These are phyloP conservation scores for Jackrogersella multiformis DNA, from an alignment of 495 filamentous ascomycete species.

Conservation along the genomic window DNA sequence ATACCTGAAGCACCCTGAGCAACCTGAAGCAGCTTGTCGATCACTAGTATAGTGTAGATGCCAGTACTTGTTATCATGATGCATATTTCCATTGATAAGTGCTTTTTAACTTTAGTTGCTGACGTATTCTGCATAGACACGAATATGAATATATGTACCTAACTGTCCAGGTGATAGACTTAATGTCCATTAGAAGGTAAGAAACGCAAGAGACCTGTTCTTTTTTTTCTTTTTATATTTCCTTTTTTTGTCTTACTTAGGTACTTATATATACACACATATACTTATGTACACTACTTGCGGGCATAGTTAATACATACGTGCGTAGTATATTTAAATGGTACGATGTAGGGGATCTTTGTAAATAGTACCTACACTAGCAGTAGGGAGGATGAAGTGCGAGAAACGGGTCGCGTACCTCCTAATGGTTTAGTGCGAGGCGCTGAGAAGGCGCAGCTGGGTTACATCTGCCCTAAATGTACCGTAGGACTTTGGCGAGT, in stretches of 20 bases:
- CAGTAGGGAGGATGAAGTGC: not conserved
- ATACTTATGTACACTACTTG: not conserved
- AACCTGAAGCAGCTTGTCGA: slow-evolving; percentile 13
- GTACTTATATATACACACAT: not conserved
- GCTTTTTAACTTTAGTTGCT: not conserved
- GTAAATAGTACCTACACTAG: too few species aligned
- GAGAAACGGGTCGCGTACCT: slow-evolving; percentile 27
- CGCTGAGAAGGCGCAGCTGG: slow-evolving; percentile 43
- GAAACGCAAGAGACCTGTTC: not conserved
- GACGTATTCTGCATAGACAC: slow-evolving; percentile 9
- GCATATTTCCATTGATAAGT: slow-evolving; percentile 10
- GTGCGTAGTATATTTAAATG: slow-evolving; percentile 16
- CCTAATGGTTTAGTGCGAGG: slow-evolving; percentile 41
- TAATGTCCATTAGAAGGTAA: not conserved
- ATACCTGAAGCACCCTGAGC: not conserved
- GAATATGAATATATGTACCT: not conserved
- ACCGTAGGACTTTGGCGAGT: slow-evolving; percentile 46
- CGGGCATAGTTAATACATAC: not conserved
- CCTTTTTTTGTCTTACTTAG: not conserved
- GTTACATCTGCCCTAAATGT: slow-evolving; percentile 39
- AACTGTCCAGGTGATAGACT: not conserved
- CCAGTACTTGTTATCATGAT: slow-evolving; percentile 2
- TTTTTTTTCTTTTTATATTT: not conserved
- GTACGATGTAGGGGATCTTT: slow-evolving; percentile 30
- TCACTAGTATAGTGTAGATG: too few species aligned